Conservation (phyloP, 208 protist species). For the Trichomonas gallinae region DNA sequence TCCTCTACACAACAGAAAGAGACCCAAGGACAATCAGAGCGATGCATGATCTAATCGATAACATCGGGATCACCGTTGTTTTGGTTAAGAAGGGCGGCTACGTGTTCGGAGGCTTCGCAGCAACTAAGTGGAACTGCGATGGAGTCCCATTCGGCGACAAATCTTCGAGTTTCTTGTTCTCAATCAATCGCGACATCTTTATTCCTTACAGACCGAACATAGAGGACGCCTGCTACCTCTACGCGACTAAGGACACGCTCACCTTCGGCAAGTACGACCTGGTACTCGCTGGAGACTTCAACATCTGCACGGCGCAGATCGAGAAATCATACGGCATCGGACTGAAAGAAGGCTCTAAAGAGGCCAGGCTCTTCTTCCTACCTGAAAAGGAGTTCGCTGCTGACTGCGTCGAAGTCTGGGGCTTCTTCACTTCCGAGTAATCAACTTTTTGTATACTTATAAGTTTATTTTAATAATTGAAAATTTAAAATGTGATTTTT, state of each 20-base stretch:
- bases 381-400: not conserved
- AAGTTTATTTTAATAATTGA: not conserved
- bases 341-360: not conserved
- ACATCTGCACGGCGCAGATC: not conserved
- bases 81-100: not conserved
- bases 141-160: not conserved
- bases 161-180: not conserved
- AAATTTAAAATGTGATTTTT: not conserved
- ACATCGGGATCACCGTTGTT: not conserved
- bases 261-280: constrained; percentile 11
- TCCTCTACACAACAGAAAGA: not conserved
- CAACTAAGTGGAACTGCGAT: not conserved
- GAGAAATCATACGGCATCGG: constrained; percentile 10
- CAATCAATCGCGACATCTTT: not conserved
- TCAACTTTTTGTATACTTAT: not conserved
- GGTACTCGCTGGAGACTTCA: not conserved
- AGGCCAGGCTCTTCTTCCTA: not conserved
- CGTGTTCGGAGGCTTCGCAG: not conserved
- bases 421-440: not conserved
- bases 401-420: constrained; percentile 12
- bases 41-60: not conserved
- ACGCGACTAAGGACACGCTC: not conserved
- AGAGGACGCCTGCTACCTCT: not conserved
- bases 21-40: not conserved
- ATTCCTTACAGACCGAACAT: not conserved